Evolutionary conservation across 805 yeast genomes (phyloP).

Genomic region (Myxozyma geophila): DNA sequence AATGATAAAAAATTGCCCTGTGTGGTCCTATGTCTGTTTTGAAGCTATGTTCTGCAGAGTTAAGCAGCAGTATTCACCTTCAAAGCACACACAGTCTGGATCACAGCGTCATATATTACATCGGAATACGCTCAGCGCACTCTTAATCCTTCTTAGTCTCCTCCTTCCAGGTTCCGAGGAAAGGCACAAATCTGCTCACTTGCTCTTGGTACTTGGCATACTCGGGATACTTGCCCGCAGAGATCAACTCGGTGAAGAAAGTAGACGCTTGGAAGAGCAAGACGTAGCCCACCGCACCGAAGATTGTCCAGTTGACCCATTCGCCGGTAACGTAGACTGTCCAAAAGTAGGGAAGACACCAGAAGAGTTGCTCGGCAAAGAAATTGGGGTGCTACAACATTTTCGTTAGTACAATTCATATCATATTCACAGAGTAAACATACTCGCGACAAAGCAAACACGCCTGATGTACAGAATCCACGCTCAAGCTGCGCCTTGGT

Average conservation of each 20-base stretch:
- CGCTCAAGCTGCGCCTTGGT: constrained; percentile 23
- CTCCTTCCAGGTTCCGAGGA: constrained; percentile 24
- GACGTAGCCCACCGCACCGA: constrained; percentile 28
- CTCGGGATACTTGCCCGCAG: constrained; percentile 26
- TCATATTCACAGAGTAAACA: neutral
- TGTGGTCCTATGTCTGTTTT: no score
- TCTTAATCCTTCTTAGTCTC: constrained; percentile 10
- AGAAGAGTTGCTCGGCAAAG: constrained; percentile 29
- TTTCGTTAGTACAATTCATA: neutral
- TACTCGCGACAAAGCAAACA: constrained; percentile 31
- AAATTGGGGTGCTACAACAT: constrained; percentile 27
- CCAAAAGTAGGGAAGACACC: constrained; percentile 31
- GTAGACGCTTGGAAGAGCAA: constrained; percentile 33
- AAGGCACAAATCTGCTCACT: constrained; percentile 33
- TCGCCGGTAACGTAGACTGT: constrained; percentile 10
- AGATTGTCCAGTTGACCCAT: constrained; percentile 28
- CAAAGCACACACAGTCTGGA: no score
- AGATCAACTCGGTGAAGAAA: constrained; percentile 26
- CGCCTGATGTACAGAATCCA: constrained; percentile 34
- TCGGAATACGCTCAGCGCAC: no score
- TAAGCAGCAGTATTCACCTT: no score
- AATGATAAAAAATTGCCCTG: no score
- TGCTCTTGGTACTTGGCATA: constrained; percentile 24
- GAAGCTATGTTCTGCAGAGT: no score
- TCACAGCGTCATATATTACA: no score